phyloP scores from a whole-genome alignment of 1,284 basidiomycete species.

The Sporisorium exsertum region DNA sequence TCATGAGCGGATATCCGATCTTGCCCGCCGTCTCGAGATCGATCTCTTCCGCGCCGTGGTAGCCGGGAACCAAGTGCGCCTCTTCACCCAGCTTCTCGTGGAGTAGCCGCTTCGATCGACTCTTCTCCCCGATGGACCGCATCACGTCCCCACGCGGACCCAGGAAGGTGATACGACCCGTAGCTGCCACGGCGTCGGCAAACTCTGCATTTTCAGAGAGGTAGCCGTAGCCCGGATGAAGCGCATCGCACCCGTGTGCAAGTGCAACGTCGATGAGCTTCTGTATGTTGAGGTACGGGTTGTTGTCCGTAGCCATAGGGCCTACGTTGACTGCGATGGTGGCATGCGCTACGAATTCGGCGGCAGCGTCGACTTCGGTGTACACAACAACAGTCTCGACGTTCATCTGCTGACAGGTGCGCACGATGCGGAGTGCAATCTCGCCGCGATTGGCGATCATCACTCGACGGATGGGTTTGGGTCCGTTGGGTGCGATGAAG shows the following conservation, averaged over 20 bases:
- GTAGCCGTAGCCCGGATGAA: constrained; percentile 79
- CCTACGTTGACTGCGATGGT: neutral
- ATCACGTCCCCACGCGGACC: constrained; percentile 76
- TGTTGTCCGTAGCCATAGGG: constrained; percentile 27
- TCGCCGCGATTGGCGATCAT: constrained; percentile 73
- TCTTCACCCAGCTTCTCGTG: neutral
- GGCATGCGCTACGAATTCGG: constrained; percentile 47
- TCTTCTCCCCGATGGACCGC: constrained; percentile 76
- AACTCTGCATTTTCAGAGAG: constrained; percentile 73
- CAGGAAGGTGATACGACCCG: constrained; percentile 74
- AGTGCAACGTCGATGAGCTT: constrained; percentile 30
- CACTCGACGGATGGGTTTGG: constrained; percentile 6
- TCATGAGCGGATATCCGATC: constrained; percentile 76
- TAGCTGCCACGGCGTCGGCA: constrained; percentile 70
- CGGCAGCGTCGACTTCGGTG: constrained; percentile 73
- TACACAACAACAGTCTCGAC: constrained; percentile 73
- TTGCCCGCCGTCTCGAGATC: constrained; percentile 72
- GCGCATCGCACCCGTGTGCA: constrained; percentile 21
- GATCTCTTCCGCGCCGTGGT: constrained; percentile 69
- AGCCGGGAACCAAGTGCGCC: neutral
- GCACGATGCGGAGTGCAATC: constrained; percentile 74
- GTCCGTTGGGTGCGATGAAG: constrained; percentile 8
- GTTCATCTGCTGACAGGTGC: constrained; percentile 2
- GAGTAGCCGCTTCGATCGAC: constrained; percentile 72
- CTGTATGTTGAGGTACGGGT: constrained; percentile 36